Evolutionary conservation across 768 basidiomycete species (phyloP).

Genomic region (Naematelia encephala): DNA sequence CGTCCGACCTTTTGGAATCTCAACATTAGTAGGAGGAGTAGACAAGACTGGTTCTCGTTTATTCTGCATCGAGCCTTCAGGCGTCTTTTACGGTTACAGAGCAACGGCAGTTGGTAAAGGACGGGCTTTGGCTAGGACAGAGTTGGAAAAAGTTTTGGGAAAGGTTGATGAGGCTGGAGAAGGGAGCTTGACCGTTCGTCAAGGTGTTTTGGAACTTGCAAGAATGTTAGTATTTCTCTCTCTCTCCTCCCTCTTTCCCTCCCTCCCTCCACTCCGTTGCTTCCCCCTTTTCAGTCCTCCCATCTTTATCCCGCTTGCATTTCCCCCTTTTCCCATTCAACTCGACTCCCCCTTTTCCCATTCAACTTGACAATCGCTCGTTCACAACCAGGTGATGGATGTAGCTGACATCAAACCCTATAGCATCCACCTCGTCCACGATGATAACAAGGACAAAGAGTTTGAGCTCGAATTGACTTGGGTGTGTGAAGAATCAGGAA

Average conservation of each 20-base stretch:
- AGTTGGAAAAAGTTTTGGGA: constrained; percentile 91
- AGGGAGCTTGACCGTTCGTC: constrained; percentile 61
- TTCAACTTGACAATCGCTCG: no score
- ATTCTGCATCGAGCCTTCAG: constrained; percentile 91
- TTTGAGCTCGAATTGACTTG: constrained; percentile 98
- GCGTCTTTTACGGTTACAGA: constrained; percentile 87
- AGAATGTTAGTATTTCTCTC: constrained; percentile 65
- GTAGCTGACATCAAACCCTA: no score
- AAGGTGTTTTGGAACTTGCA: constrained; percentile 90
- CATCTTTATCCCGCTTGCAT: neutral
- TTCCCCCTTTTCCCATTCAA: neutral
- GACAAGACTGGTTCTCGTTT: constrained; percentile 84
- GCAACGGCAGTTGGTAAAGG: constrained; percentile 98
- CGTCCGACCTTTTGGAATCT: constrained; percentile 93
- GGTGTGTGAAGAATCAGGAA: constrained; percentile 81
- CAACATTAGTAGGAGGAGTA: constrained; percentile 81
- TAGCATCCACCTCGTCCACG: constrained; percentile 97
- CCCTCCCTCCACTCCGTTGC: neutral
- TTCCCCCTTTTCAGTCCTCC: neutral
- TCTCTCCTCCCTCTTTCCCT: neutral
- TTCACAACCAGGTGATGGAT: no score
- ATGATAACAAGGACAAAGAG: constrained; percentile 96
- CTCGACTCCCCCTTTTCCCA: no score
- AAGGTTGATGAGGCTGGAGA: constrained; percentile 54
- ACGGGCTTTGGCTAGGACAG: constrained; percentile 95